These are phyloP conservation scores for Flaveria bidentis DNA, from an alignment of 129 eudicot genomes.

Conservation along the genomic window DNA sequence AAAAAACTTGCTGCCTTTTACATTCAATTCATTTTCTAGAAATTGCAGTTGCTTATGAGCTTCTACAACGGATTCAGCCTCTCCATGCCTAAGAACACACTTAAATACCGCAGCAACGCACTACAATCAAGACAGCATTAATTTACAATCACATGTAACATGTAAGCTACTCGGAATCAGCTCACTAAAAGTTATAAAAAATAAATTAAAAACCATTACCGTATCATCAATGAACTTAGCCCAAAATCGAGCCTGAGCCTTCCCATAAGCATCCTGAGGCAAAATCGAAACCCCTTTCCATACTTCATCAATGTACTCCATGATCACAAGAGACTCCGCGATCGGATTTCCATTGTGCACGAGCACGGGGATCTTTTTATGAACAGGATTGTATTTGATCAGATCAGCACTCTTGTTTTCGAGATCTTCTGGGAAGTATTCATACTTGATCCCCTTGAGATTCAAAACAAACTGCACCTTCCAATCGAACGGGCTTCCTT, in stretches of 20 bases:
- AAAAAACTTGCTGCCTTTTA: background rate
- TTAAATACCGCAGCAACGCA: background rate
- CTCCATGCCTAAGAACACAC: background rate
- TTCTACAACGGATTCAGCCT: background rate
- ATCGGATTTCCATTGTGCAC: slow-evolving; percentile 39
- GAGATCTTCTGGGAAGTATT: slow-evolving; percentile 23
- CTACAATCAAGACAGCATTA: background rate
- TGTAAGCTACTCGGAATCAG: too few species aligned
- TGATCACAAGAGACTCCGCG: slow-evolving; percentile 35
- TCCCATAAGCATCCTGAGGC: slow-evolving; percentile 35
- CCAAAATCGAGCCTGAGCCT: slow-evolving; percentile 32
- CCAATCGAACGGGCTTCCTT: slow-evolving; percentile 18
- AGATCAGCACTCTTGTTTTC: slow-evolving; percentile 30
- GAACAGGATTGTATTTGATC: slow-evolving; percentile 37
- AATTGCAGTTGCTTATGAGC: background rate
- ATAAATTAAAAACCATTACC: background rate
- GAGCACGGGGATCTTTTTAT: slow-evolving; percentile 34
- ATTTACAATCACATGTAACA: too few species aligned
- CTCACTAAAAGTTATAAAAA: too few species aligned
- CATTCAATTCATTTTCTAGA: background rate
- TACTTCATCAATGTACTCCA: slow-evolving; percentile 38
- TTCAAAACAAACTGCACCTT: slow-evolving; percentile 37
- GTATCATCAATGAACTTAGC: slow-evolving; percentile 36
- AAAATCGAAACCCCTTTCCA: slow-evolving; percentile 33
- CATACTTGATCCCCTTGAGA: slow-evolving; percentile 28